phyloP scores from a whole-genome alignment of 2,329 filamentous ascomycete genomes.

The Cercospora zeina region DNA sequence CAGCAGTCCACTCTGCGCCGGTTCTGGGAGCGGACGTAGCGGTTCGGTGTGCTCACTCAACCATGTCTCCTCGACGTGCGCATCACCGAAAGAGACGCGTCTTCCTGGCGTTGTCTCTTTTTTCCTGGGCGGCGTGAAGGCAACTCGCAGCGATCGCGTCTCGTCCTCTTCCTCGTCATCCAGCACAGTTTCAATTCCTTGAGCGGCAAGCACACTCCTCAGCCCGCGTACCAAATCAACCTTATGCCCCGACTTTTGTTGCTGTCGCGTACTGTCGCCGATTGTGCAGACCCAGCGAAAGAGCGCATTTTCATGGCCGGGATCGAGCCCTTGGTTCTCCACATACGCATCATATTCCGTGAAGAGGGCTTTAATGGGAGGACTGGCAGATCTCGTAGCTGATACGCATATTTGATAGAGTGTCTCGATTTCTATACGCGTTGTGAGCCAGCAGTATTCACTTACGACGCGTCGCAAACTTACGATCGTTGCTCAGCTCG shows the following conservation, averaged over 20 bases:
- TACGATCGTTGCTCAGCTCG: constrained; percentile 47
- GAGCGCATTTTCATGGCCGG: constrained; percentile 73
- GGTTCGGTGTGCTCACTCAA: constrained; percentile 38
- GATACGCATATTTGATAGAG: constrained; percentile 73
- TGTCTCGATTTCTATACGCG: constrained; percentile 67
- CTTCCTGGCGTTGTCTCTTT: constrained; percentile 39
- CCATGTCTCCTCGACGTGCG: constrained; percentile 55
- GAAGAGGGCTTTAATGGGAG: constrained; percentile 77
- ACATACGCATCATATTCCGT: constrained; percentile 76
- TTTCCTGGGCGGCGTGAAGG: constrained; percentile 20
- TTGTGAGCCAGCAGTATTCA: background rate
- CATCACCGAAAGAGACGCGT: constrained; percentile 59
- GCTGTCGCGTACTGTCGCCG: constrained; percentile 52
- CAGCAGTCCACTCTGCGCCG: constrained; percentile 20
- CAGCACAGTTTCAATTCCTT: constrained; percentile 31
- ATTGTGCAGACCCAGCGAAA: constrained; percentile 78
- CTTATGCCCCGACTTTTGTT: constrained; percentile 23
- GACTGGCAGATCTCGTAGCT: constrained; percentile 66
- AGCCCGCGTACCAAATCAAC: constrained; percentile 34
- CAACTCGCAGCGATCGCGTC: constrained; percentile 19
- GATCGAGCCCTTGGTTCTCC: constrained; percentile 66
- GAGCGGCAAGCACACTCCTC: constrained; percentile 34
- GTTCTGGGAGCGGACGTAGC: constrained; percentile 11
- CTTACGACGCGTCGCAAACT: background rate
- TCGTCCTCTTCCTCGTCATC: constrained; percentile 42